Evolutionary conservation across 768 basidiomycete genomes (phyloP), one percentile per base, ranked within the genome.

Genomic region (Mycena maculata): DNA sequence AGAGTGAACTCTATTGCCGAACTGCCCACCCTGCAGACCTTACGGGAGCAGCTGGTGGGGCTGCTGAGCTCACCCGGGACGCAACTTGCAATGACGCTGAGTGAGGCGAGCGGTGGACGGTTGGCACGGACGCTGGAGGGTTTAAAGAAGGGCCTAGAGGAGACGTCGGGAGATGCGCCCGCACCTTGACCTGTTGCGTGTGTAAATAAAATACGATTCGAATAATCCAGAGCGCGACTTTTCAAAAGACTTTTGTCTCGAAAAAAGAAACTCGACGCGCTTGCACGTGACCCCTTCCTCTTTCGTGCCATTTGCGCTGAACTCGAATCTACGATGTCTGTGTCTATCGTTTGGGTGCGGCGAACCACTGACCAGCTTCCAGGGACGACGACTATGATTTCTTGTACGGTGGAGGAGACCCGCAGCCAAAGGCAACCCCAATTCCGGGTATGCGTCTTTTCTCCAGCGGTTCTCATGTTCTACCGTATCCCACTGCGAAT

Each of bases 311-410:
- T 13, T 25, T 23, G 11, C 39, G 15, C 45, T 9, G 3, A 49
- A 11, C 22, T 36, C 23, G 33, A 61, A 52, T n/a, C 55, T 42
- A 61, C n/a, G n/a, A 67, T 67, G 66, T 67, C 55, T 57, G 66
- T 67, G 31, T n/a, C 30, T 28, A 2, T 38, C 25, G 5, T 42
- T 28, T 28, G 15, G 25, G 1, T 18, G 30, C 27, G 12, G 20
- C 48, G 23, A 47, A 28, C 25, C 33, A 41, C 55, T 65, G 56
- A 70, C 36, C 18, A 27, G n/a, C 9, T 25, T 52, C 13, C 30
- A 89, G 88, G 87, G 91, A 92, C 75, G 92, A 92, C 80, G 92
- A 94, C 74, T 92, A 93, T 77, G 91, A 92, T 27, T 92, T 91
- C 75, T 79, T 93, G 68, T 93, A 93, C 72, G 92, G 92, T 63